Base-by-base conservation (phyloP, 2,329 filamentous ascomycete species). In the Hypoxylon sp. region DNA sequence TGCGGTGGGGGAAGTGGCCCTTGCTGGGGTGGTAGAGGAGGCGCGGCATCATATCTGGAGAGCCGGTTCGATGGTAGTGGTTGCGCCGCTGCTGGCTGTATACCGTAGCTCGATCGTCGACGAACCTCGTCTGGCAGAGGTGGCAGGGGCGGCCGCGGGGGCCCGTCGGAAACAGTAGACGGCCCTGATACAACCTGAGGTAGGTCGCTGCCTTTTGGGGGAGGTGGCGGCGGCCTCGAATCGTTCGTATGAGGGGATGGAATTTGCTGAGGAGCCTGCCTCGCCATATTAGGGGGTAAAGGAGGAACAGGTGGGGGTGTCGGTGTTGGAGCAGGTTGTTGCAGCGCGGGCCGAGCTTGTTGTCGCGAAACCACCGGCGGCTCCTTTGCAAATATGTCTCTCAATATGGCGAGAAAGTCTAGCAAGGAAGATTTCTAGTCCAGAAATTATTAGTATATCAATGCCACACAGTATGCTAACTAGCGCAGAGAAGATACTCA, bases 361-460 rank as follows among this genome's bases (percentile, higher is more conserved):
- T 90, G 90, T 72, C 90, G 90, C 35, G 94, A 90, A 67, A 96
- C 90, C 3, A 98, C 93, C 0, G 96, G 96, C 8, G 96, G 96
- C 76, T 99, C 96, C 81, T 97, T 97, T 39, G 94, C 91, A 78
- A 99, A 99, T 22, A 98, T 86, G 59, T 96, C 93, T 72, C 92
- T 88, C 3, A 99, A 82, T 29, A 97, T 92, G 14, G 88, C 89
- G 2, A 98, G 82, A 63, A 98, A 93, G 77, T 97, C 94, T 46
- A 92, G 83, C 2, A 98, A 83, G 33, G 90, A 94, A 0, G 93
- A 97, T 84, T 94, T 95, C 94, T 91, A 55, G 2, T 11, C 0
- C n/a, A 19, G n/a, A 5, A 9, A 8, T 6, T 56, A 33, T 79
- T 64, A 78, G 73, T 24, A 65, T 37, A 9, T n/a, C 1, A 5